phyloP scores from a whole-genome alignment of 371 early-diverging fungal species.

The Chytridium lagenaria region DNA sequence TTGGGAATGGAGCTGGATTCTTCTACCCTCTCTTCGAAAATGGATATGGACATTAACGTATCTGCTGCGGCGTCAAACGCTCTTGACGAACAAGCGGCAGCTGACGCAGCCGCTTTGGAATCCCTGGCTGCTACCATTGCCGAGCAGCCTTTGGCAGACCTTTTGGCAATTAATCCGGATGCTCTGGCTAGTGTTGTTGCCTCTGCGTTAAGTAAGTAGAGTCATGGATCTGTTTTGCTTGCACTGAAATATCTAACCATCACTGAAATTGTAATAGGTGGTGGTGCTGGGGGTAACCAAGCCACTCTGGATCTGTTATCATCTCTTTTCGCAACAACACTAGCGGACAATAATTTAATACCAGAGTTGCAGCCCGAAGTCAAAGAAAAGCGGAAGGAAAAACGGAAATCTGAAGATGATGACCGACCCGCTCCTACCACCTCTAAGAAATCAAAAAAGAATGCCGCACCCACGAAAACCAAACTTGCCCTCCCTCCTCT shows the following conservation, averaged over 20 bases:
- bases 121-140: neutral
- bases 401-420: neutral
- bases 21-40: too few species aligned
- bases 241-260: neutral
- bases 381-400: neutral
- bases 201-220: neutral
- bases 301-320: neutral
- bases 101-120: neutral
- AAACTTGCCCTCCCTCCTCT: too few species aligned
- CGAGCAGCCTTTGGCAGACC: neutral
- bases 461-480: too few species aligned
- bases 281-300: neutral
- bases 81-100: neutral
- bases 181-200: neutral
- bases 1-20: too few species aligned
- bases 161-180: neutral
- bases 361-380: neutral
- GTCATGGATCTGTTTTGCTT: neutral
- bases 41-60: neutral
- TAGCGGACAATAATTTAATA: neutral
- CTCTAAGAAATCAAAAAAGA: too few species aligned
- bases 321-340: neutral
- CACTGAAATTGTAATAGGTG: too few species aligned
- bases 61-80: neutral
- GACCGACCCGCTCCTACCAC: too few species aligned